Evolutionary conservation across 2,329 filamentous ascomycete species (phyloP), one percentile per base, ranked within the genome.

Genomic region (Byssothecium circinans): DNA sequence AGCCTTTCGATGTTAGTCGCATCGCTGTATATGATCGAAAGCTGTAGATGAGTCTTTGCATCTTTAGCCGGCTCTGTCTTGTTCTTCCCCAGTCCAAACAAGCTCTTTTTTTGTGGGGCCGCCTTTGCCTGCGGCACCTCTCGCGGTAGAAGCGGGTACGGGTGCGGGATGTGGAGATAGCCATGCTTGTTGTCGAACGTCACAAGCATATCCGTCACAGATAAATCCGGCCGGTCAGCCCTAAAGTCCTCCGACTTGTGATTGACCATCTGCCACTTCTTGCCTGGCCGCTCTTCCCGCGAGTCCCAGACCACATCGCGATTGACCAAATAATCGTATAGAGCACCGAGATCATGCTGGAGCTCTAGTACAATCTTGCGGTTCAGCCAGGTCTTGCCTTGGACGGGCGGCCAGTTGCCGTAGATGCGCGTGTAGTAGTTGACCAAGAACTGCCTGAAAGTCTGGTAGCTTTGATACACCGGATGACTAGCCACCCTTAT

Each of bases 261-360:
- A 40, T 65, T 63, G 14, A 78, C 75, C 74, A 87, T 83, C 67
- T 83, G 80, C 82, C 83, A 86, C 60, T 86, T 86, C 33, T 83
- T 79, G 15, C 80, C 79, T 3, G 80, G 78, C 0, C 82, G 74
- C 39, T 81, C 81, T 60, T 86, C 83, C 0, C 78, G 79, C 17
- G 78, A 78, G 45, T 86, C 83, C 83, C 85, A 89, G 0, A 79
- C 64, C 4, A 87, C 78, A 38, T 87, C 81, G 4, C 83, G 78
- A 64, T 88, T 81, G 14, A 89, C 85, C 1, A 88, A 72, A 52
- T 86, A 87, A 58, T 88, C 85, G 58, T 89, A 89, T 1, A 89
- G 71, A 0, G 82, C 81, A 2, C 83, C 82, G 57, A 89, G 88
- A 54, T 88, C 86, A 25, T 74, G 75, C 54, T 86, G 83, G n/a